These are phyloP conservation scores for Boletus hoseneyae DNA, from an alignment of 1,284 basidiomycete genomes.

Conservation along the genomic window DNA sequence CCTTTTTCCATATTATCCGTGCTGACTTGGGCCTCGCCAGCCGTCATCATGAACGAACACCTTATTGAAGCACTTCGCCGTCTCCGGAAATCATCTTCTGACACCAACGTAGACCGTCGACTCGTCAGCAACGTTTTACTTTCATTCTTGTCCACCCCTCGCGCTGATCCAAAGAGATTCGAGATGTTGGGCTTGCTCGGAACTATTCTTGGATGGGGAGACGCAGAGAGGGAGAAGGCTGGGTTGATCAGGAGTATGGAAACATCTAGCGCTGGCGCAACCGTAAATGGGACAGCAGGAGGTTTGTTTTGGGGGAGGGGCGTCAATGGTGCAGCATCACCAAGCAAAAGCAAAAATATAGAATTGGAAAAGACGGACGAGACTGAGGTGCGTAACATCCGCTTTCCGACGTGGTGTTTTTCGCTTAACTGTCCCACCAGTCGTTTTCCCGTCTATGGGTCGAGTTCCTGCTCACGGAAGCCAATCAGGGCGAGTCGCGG, in stretches of 20 bases:
- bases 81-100: constrained; percentile 80
- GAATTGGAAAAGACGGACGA: constrained; percentile 74
- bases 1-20: not conserved
- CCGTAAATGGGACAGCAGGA: constrained; percentile 11
- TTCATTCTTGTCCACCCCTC: constrained; percentile 87
- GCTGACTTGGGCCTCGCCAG: constrained; percentile 38
- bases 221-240: constrained; percentile 86
- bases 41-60: constrained; percentile 96
- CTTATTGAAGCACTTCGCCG: constrained; percentile 96
- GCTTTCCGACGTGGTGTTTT: not conserved
- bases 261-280: constrained; percentile 47
- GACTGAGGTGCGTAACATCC: constrained; percentile 54
- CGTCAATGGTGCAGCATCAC: constrained; percentile 33
- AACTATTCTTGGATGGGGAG: constrained; percentile 88
- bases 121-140: constrained; percentile 94
- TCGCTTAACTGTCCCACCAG: constrained; percentile 39
- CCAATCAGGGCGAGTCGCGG: constrained; percentile 52
- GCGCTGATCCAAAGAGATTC: constrained; percentile 92
- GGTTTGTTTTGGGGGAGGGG: constrained; percentile 47
- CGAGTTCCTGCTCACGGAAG: constrained; percentile 91
- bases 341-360: constrained; percentile 41
- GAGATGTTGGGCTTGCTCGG: constrained; percentile 92
- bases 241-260: constrained; percentile 42
- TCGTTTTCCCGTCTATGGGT: constrained; percentile 95
- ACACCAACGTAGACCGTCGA: constrained; percentile 88